phyloP scores from a whole-genome alignment of 2,329 filamentous ascomycete genomes.

The Sphaerulina musiva region DNA sequence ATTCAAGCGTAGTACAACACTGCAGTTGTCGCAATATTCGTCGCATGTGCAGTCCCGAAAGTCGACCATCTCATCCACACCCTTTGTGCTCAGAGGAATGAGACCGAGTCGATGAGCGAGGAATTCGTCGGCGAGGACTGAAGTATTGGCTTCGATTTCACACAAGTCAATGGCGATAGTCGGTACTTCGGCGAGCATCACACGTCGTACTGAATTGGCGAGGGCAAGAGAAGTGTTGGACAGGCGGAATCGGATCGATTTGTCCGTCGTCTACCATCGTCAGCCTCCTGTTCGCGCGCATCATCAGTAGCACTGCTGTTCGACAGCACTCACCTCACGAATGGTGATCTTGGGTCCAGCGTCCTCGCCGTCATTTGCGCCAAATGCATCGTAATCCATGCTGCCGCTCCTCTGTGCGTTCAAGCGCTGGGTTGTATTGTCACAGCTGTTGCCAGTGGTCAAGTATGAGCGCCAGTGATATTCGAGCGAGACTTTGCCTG shows the following conservation, averaged over 20 bases:
- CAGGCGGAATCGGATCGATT: slow-evolving; percentile 85
- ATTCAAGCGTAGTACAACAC: slow-evolving; percentile 75
- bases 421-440: not conserved
- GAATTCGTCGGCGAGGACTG: slow-evolving; percentile 94
- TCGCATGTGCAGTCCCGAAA: slow-evolving; percentile 95
- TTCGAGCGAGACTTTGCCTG: too few species aligned
- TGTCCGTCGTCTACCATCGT: slow-evolving; percentile 54
- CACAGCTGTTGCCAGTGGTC: not conserved
- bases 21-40: slow-evolving; percentile 87
- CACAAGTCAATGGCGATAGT: slow-evolving; percentile 93
- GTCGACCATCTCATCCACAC: slow-evolving; percentile 75
- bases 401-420: not conserved
- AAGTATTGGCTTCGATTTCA: slow-evolving; percentile 86
- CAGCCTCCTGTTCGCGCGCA: slow-evolving; percentile 6
- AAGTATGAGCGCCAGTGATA: too few species aligned
- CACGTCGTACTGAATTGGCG: slow-evolving; percentile 84
- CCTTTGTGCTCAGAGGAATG: slow-evolving; percentile 77
- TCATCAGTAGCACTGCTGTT: not conserved
- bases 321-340: slow-evolving; percentile 35
- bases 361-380: slow-evolving; percentile 21
- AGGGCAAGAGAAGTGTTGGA: slow-evolving; percentile 83
- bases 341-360: slow-evolving; percentile 38
- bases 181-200: slow-evolving; percentile 88
- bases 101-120: slow-evolving; percentile 87
- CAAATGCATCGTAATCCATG: slow-evolving; percentile 22